Percentiles rank a stretch among this genome's conserved stretches.
These are phyloP conservation scores for Lagenidium sp. DNA, from an alignment of 352 stramenopile genomes.

Conservation along the genomic window DNA sequence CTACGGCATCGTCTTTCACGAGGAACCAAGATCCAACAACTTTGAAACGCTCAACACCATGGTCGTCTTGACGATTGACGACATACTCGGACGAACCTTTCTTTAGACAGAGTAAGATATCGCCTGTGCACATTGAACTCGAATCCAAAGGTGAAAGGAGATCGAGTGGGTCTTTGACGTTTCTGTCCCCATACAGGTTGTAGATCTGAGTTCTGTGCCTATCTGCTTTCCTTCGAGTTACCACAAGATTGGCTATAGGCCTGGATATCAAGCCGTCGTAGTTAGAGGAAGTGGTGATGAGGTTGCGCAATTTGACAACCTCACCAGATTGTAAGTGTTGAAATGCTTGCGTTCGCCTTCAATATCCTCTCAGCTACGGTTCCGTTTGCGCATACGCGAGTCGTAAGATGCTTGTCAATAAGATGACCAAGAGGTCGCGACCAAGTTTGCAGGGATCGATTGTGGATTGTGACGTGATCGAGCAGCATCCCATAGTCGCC, in stretches of 20 bases:
- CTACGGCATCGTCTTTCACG: slow-evolving; percentile 10
- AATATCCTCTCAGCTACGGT: slow-evolving; percentile 9
- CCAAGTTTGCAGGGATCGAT: neutral
- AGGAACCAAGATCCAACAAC: slow-evolving; percentile 13
- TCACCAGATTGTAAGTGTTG: slow-evolving; percentile 15
- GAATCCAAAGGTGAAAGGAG: slow-evolving; percentile 1
- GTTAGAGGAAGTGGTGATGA: no score
- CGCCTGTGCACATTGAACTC: neutral
- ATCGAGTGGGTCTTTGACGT: slow-evolving; percentile 11
- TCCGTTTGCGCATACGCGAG: slow-evolving; percentile 10
- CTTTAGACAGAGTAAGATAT: slow-evolving; percentile 1
- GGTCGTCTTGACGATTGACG: no score
- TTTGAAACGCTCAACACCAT: no score
- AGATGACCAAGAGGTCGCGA: slow-evolving; percentile 5
- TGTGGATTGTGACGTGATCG: slow-evolving; percentile 4
- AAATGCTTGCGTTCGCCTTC: slow-evolving; percentile 4
- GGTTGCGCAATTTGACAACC: no score
- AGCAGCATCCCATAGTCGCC: slow-evolving; percentile 13
- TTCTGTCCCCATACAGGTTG: slow-evolving; percentile 1
- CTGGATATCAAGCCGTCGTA: no score
- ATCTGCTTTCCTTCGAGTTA: slow-evolving; percentile 7
- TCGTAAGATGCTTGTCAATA: slow-evolving; percentile 7
- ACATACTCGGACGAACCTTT: slow-evolving; percentile 11
- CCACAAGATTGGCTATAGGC: slow-evolving; percentile 4
- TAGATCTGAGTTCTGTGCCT: neutral